Evolutionary conservation across 768 basidiomycete genomes (phyloP).

Genomic region (Panus rudis): DNA sequence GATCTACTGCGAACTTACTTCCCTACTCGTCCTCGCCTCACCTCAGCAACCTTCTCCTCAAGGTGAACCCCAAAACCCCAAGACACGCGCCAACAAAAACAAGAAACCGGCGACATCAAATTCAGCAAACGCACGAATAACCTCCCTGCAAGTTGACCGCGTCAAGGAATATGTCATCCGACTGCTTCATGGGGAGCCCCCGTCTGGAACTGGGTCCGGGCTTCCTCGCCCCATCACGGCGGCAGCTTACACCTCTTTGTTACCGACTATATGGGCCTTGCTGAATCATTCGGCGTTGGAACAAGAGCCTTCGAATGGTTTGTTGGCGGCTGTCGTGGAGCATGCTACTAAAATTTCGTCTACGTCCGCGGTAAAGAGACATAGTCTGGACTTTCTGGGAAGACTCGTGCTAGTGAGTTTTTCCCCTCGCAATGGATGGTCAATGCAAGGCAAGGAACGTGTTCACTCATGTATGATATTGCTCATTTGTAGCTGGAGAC

Average conservation of each 20-base stretch:
- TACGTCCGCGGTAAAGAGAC: slow-evolving; percentile 54
- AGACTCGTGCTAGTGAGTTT: slow-evolving; percentile 58
- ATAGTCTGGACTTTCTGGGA: slow-evolving; percentile 71
- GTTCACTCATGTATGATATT: background rate
- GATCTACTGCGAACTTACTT: slow-evolving; percentile 70
- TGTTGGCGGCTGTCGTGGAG: slow-evolving; percentile 52
- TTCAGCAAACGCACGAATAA: background rate
- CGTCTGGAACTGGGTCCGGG: slow-evolving; percentile 5
- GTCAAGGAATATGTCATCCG: slow-evolving; percentile 57
- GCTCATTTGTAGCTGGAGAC: slow-evolving; percentile 47
- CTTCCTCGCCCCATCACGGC: slow-evolving; percentile 48
- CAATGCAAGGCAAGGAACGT: too few relatives aligned
- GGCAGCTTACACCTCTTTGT: slow-evolving; percentile 53
- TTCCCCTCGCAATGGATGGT: background rate
- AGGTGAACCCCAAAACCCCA: background rate
- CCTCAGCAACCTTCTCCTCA: slow-evolving; percentile 16
- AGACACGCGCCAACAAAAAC: background rate
- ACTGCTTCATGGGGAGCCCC: slow-evolving; percentile 46
- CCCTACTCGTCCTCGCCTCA: slow-evolving; percentile 45
- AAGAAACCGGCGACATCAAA: background rate
- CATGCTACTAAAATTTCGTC: slow-evolving; percentile 58
- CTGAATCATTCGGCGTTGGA: slow-evolving; percentile 31
- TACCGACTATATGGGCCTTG: slow-evolving; percentile 76
- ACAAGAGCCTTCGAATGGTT: slow-evolving; percentile 17
- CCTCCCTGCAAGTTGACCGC: slow-evolving; percentile 34